Base-by-base conservation (phyloP, 495 filamentous ascomycete genomes). In the Podospora conica region DNA sequence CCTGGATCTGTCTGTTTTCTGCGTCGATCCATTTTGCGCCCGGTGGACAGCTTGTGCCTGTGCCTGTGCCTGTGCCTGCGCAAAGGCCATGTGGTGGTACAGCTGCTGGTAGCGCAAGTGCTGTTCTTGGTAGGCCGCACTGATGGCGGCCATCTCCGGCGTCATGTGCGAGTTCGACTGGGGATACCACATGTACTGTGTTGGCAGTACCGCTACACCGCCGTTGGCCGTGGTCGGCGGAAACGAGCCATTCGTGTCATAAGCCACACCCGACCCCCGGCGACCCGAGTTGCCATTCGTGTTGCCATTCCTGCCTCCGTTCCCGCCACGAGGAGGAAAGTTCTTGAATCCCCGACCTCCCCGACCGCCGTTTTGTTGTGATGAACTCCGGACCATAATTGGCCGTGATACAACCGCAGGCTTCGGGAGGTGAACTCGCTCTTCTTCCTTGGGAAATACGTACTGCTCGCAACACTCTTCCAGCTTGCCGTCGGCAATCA, bases 401-500 rank as follows among this genome's bases (percentile, higher is more conserved):
- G 82, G 78, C 29, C 80, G 71, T 67, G 82, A 69, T 79, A 81
- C 65, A 75, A 82, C 55, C 69, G 82, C 63, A 0, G 92, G 91
- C 75, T 89, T 88, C 70, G 95, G 87, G 75, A 86, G 92, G 21
- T n/a, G 40, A 6, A 87, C 81, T 59, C 85, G 87, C 70, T 91
- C 88, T 73, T 96, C 92, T 70, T 96, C 89, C 53, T 87, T 87
- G 2, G 95, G 95, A 69, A 87, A 97, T 53, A 89, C 85, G 70
- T 89, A 98, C 71, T 92, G 84, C 71, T 91, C 89, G 73, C 92
- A 97, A 74, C 90, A 92, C 63, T 88, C 85, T 5, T 85, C 86
- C 33, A 98, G 80, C 70, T 93, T 88, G 10, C 83, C 90, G 53
- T 92, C 83, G 4, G 90, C 83, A 21, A 96, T 82, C 56, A 90